Percentiles rank a stretch among this genome's conserved stretches.
Evolutionary conservation across 2,329 filamentous ascomycete genomes (phyloP).

Genomic region (Fusarium cicatricum): DNA sequence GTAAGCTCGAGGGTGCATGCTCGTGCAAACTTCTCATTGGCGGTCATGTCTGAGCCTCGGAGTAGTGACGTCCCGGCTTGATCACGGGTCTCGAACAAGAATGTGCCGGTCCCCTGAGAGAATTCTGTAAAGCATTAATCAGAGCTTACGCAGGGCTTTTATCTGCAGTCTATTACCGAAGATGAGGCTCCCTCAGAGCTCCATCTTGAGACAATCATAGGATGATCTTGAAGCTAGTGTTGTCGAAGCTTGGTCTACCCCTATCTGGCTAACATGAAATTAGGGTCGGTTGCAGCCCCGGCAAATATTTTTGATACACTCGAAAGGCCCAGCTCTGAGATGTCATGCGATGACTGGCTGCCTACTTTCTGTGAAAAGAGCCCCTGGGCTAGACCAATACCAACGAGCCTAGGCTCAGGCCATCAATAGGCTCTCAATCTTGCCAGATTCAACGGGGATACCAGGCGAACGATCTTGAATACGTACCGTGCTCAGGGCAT

Average conservation of each 20-base stretch:
- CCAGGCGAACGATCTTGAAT: background rate
- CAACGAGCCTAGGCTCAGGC: background rate
- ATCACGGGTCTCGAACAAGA: slow-evolving; percentile 27
- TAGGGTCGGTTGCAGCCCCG: slow-evolving; percentile 13
- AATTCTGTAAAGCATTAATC: slow-evolving; percentile 18
- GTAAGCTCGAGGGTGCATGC: slow-evolving; percentile 25
- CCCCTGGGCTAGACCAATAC: background rate
- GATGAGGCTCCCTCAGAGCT: slow-evolving; percentile 30
- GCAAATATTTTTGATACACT: background rate
- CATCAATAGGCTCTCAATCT: background rate
- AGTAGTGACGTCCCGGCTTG: slow-evolving; percentile 25
- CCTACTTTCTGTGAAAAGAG: slow-evolving; percentile 1
- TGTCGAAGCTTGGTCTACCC: slow-evolving; percentile 1
- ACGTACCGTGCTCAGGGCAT: slow-evolving; percentile 7
- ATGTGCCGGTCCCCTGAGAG: slow-evolving; percentile 3
- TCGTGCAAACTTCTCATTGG: slow-evolving; percentile 25
- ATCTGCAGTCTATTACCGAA: slow-evolving; percentile 23
- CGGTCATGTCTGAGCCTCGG: slow-evolving; percentile 11
- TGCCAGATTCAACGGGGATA: background rate
- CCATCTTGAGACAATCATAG: slow-evolving; percentile 9
- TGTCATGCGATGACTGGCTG: slow-evolving; percentile 4
- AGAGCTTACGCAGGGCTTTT: slow-evolving; percentile 22
- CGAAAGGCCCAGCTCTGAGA: background rate
- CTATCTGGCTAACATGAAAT: slow-evolving; percentile 16
- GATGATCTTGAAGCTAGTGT: slow-evolving; percentile 15